Conservation (phyloP, 306 rosid genomes). For the Acacia melanoxylon region DNA sequence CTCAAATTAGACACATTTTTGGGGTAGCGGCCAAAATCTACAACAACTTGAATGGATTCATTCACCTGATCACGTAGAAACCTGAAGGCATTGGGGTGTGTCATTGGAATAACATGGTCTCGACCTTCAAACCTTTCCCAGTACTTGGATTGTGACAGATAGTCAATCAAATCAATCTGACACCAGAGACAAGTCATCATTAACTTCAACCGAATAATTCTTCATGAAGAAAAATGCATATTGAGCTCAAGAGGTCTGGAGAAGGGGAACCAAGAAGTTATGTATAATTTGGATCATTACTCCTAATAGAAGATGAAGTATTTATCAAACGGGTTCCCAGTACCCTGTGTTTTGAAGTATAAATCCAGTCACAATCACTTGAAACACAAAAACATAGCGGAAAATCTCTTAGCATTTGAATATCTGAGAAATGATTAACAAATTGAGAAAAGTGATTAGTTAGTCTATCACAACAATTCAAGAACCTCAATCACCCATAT, state of each 20-base stretch:
- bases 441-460: neutral
- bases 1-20: slow-evolving; percentile 75
- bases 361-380: neutral
- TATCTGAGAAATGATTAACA: slow-evolving; percentile 3
- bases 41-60: slow-evolving; percentile 84
- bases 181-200: slow-evolving; percentile 32
- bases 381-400: neutral
- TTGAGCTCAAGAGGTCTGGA: neutral
- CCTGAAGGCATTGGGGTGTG: slow-evolving; percentile 99
- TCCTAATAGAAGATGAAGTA: neutral
- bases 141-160: slow-evolving; percentile 64
- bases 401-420: slow-evolving; percentile 5
- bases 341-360: neutral
- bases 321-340: neutral
- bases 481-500: neutral
- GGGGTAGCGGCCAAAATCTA: slow-evolving; percentile 92
- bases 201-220: slow-evolving; percentile 27
- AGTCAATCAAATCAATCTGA: slow-evolving; percentile 75
- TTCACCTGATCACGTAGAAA: slow-evolving; percentile 76
- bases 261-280: neutral
- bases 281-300: neutral
- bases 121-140: slow-evolving; percentile 86
- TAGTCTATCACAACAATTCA: neutral
- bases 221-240: slow-evolving; percentile 3
- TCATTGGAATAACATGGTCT: slow-evolving; percentile 90